phyloP scores from a whole-genome alignment of 495 filamentous ascomycete genomes.

The Barbatosphaeria neglecta region DNA sequence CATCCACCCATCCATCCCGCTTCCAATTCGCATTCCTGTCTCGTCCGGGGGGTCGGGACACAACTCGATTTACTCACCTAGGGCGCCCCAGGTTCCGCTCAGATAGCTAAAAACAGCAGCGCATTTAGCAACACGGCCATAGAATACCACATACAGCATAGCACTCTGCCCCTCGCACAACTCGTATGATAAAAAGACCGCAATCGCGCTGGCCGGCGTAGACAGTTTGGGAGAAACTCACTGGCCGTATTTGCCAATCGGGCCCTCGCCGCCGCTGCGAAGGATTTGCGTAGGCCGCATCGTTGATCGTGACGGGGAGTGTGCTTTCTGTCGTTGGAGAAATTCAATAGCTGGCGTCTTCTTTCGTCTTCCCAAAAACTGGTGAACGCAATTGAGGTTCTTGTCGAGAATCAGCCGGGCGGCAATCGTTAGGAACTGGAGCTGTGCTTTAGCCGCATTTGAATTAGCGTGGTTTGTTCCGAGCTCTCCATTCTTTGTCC shows the following conservation, averaged over 20 bases:
- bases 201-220: slow-evolving; percentile 2
- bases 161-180: no score
- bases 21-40: no score
- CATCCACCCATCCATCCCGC: no score
- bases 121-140: slow-evolving; percentile 23
- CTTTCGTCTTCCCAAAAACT: no score
- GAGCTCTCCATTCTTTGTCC: no score
- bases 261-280: slow-evolving; percentile 44
- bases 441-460: no score
- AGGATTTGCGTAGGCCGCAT: slow-evolving; percentile 51
- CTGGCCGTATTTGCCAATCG: slow-evolving; percentile 56
- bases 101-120: slow-evolving; percentile 54
- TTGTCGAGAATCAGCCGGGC: no score
- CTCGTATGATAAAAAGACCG: slow-evolving; percentile 9
- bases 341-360: slow-evolving; percentile 23
- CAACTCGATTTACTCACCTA: slow-evolving; percentile 55
- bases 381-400: not conserved
- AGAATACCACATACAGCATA: no score
- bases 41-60: not conserved
- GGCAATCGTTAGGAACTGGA: no score
- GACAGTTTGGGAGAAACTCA: slow-evolving; percentile 36
- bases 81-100: slow-evolving; percentile 63
- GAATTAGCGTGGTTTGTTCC: no score
- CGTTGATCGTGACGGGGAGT: no score
- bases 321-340: slow-evolving; percentile 7